These are phyloP conservation scores for Crithidia bombi DNA, from an alignment of 208 protist species.

Conservation along the genomic window DNA sequence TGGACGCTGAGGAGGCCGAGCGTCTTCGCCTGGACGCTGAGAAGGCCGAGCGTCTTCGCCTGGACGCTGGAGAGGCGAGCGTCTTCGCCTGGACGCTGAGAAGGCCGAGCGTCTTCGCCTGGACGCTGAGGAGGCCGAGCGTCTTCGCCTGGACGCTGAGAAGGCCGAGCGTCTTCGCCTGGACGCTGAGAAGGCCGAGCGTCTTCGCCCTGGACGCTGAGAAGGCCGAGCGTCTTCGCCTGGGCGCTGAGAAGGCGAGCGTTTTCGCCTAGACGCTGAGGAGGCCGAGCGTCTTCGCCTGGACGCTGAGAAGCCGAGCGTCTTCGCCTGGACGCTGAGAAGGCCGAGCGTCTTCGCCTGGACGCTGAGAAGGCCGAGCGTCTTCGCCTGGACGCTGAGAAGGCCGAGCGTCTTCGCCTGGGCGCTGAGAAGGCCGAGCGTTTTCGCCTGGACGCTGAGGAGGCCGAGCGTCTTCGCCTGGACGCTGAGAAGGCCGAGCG, in stretches of 20 bases:
- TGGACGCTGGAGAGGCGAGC: not conserved
- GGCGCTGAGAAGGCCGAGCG: too few relatives aligned
- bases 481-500: constrained; percentile 16
- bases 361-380: constrained; percentile 12
- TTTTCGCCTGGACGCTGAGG: too few relatives aligned
- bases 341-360: constrained; percentile 19
- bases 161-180: not conserved
- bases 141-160: not conserved
- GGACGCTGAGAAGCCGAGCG: not conserved
- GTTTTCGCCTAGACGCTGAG: not conserved
- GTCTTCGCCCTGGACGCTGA: not conserved
- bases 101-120: not conserved
- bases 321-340: not conserved
- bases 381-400: too few relatives aligned
- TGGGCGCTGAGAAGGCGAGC: not conserved
- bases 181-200: not conserved
- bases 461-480: constrained; percentile 1
- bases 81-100: not conserved
- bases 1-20: not conserved
- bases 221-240: not conserved
- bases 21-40: not conserved
- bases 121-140: not conserved
- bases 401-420: too few relatives aligned
- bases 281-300: not conserved
- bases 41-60: not conserved